Conservation (phyloP, 108 stramenopile genomes). For the Conticribra weissflogii region DNA sequence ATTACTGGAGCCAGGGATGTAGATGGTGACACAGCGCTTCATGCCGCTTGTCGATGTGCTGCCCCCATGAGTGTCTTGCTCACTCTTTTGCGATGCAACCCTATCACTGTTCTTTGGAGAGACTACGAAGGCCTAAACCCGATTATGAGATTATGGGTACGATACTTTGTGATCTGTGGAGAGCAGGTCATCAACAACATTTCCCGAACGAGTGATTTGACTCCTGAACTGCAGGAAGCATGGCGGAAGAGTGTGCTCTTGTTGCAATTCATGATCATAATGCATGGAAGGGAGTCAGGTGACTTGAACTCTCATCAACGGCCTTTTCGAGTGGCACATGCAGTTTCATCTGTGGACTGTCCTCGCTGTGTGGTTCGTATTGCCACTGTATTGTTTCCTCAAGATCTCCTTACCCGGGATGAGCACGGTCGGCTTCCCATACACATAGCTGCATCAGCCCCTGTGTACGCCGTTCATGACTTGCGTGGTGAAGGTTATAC, state of each 20-base stretch:
- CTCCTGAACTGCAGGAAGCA: conserved; percentile 57
- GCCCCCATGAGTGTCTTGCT: conserved; percentile 63
- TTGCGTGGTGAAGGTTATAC: conserved; percentile 61
- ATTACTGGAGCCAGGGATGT: conserved; percentile 61
- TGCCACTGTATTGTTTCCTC: conserved; percentile 53
- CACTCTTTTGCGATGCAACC: conserved; percentile 54
- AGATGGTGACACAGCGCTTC: conserved; percentile 72
- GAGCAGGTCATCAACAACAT: conserved; percentile 58
- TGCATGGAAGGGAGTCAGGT: conserved; percentile 11
- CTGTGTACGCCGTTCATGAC: conserved; percentile 65
- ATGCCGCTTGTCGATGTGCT: conserved; percentile 71
- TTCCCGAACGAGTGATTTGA: conserved; percentile 49
- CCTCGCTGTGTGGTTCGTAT: conserved; percentile 66
- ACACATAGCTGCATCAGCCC: conserved; percentile 54
- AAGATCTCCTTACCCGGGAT: conserved; percentile 51
- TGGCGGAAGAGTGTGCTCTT: conserved; percentile 65
- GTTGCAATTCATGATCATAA: conserved; percentile 34
- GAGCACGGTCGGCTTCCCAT: conserved; percentile 54
- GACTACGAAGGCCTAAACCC: conserved; percentile 73
- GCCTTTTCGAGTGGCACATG: conserved; percentile 55
- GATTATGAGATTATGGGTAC: conserved; percentile 62
- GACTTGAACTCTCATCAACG: background rate
- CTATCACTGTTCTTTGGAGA: conserved; percentile 50
- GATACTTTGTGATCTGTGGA: conserved; percentile 68
- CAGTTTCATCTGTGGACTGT: conserved; percentile 61